Evolutionary conservation across 2,329 filamentous ascomycete genomes (phyloP), one percentile per base, ranked within the genome.

Genomic region (Botrytis fragariae): DNA sequence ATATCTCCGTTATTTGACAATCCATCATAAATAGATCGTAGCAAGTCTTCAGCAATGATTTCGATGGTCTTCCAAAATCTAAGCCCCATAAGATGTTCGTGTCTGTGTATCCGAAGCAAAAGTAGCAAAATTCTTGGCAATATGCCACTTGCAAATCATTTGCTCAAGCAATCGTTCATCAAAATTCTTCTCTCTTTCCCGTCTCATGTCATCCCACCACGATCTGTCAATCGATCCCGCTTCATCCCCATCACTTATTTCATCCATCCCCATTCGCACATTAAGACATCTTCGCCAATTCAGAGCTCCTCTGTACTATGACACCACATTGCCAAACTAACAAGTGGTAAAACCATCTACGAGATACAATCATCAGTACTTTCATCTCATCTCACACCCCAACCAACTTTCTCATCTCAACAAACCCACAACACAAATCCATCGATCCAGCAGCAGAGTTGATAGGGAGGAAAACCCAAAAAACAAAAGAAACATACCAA

Each of bases 281-380:
- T 3, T 9, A 45, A 45, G 18, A 45, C 7, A 0, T 9, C 14
- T 22, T 25, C 39, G 35, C 1, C 42, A 45, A 25, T 22, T 25
- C 12, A 20, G 3, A 12, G 29, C 35, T 45, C 22, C 62, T 35
- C 62, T 4, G 62, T 20, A 35, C 10, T 1, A 51, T 39, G 63
- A 39, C 63, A 67, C 63, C 63, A 67, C 45, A 67, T 67, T 4
- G 63, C 63, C 63, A 67, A 51, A 37, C 63, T 51, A 6, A 51
- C 63, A 12, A 67, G 44, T 6, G 63, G 63, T 29, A 67, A 20
- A 22, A 39, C 63, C 63, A 67, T 67, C 63, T 54, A 67, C 9
- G 8, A 39, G 32, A 51, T 10, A 20, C 0, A 51, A 39, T 7
- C 32, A 51, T 67, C 18, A 67, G 63, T 35, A 39, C 20, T 51